A percentile compares a stretch with the other conserved stretches of the same genome.
phyloP scores from a whole-genome alignment of 306 rosid species.

The Canavalia gladiata region DNA sequence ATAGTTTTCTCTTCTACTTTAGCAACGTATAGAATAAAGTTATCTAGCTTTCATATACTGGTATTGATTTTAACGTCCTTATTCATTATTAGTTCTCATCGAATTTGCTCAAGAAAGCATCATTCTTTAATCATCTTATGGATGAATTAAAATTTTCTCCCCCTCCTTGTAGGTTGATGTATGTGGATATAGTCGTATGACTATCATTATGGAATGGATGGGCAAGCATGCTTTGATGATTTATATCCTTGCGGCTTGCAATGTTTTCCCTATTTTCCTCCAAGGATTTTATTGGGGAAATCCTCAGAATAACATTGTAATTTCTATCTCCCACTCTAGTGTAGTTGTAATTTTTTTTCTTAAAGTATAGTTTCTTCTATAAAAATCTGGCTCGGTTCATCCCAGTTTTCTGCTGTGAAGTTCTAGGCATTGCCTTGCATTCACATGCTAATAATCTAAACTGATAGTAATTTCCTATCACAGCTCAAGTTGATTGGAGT shows the following conservation, averaged over 20 bases:
- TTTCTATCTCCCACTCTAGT: neutral
- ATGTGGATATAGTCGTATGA: slow-evolving; percentile 69
- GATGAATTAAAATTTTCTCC: neutral
- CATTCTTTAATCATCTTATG: neutral
- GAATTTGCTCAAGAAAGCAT: slow-evolving; percentile 1
- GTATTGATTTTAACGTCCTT: neutral
- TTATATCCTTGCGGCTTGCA: slow-evolving; percentile 83
- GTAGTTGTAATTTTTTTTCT: neutral
- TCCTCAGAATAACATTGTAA: slow-evolving; percentile 88
- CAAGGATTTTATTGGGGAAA: slow-evolving; percentile 86
- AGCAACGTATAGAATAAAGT: neutral
- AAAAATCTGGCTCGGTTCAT: neutral
- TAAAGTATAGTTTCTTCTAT: neutral
- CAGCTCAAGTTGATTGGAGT: slow-evolving; percentile 78
- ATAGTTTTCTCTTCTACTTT: slow-evolving; percentile 12
- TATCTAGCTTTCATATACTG: neutral
- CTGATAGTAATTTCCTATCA: slow-evolving; percentile 27
- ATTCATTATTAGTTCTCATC: neutral
- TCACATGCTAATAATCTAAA: neutral
- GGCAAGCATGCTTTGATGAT: slow-evolving; percentile 92
- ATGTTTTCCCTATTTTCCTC: slow-evolving; percentile 79
- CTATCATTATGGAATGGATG: slow-evolving; percentile 81
- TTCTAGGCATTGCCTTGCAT: neutral
- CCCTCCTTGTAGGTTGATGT: slow-evolving; percentile 78
- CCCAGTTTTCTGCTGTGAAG: neutral